Evolutionary conservation across 768 basidiomycete genomes (phyloP).

Genomic region (Amanita phalloides): DNA sequence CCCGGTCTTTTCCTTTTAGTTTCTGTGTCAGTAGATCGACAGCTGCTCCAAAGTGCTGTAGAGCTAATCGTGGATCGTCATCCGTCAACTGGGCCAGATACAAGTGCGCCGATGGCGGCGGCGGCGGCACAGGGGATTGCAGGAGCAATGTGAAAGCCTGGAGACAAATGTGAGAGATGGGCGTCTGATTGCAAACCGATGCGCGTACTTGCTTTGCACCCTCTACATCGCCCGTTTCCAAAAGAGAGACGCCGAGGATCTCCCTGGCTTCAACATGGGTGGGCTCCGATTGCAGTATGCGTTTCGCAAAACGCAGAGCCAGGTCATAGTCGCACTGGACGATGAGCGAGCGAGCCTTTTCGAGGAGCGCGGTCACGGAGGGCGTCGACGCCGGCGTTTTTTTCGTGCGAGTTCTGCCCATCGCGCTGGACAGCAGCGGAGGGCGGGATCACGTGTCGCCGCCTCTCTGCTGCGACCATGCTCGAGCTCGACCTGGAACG

Average conservation of each 20-base stretch:
- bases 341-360: constrained; percentile 74
- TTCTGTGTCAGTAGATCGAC: constrained; percentile 57
- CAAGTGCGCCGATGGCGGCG: constrained; percentile 73
- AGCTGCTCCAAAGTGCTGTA: constrained; percentile 74
- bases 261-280: constrained; percentile 62
- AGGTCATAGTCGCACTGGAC: constrained; percentile 80
- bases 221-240: constrained; percentile 73
- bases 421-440: constrained; percentile 12
- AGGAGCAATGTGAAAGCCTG: constrained; percentile 56
- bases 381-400: constrained; percentile 35
- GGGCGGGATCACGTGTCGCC: neutral
- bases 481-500: constrained; percentile 22
- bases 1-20: constrained; percentile 67
- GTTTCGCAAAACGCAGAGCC: constrained; percentile 58
- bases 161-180: neutral
- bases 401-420: constrained; percentile 47
- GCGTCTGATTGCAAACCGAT: neutral
- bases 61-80: constrained; percentile 60
- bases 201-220: constrained; percentile 52
- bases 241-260: constrained; percentile 66
- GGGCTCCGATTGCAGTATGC: constrained; percentile 56
- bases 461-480: constrained; percentile 12
- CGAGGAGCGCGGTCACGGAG: constrained; percentile 44
- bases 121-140: constrained; percentile 43
- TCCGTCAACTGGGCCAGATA: constrained; percentile 84